Conservation (phyloP, 306 rosid species). For the Carpinus fangiana region DNA sequence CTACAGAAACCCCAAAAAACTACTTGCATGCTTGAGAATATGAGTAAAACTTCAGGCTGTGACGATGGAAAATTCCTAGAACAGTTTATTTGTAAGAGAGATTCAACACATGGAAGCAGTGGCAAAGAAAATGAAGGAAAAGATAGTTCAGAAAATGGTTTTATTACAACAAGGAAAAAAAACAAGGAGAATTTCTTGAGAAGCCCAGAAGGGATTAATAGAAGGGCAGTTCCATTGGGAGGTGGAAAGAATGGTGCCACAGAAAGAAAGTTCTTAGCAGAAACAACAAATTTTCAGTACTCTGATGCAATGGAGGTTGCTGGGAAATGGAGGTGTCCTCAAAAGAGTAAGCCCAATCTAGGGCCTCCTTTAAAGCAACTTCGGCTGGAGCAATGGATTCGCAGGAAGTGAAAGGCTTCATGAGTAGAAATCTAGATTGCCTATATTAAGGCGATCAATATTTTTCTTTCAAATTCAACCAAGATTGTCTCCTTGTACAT, state of each 20-base stretch:
- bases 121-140: conserved; percentile 39
- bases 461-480: too few relatives aligned
- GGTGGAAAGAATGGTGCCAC: conserved; percentile 24
- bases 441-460: too few relatives aligned
- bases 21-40: conserved; percentile 7
- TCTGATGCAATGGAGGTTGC: conserved; percentile 40
- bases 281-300: conserved; percentile 59
- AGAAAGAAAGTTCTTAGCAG: conserved; percentile 59
- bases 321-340: conserved; percentile 92
- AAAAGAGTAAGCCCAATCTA: conserved; percentile 58
- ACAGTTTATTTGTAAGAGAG: conserved; percentile 14
- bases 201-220: conserved; percentile 23
- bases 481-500: too few relatives aligned
- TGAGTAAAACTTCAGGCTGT: conserved; percentile 21
- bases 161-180: conserved; percentile 55
- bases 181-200: conserved; percentile 35
- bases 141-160: conserved; percentile 40
- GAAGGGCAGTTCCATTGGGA: conserved; percentile 21
- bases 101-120: conserved; percentile 26
- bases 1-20: conserved; percentile 7
- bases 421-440: too few relatives aligned
- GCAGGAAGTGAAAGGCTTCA: conserved; percentile 26
- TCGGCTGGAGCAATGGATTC: conserved; percentile 84
- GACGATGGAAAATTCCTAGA: conserved; percentile 10
- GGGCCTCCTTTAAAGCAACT: conserved; percentile 91